These are phyloP conservation scores for Ascochyta pisi DNA, from an alignment of 2,329 filamentous ascomycete genomes.

Conservation along the genomic window DNA sequence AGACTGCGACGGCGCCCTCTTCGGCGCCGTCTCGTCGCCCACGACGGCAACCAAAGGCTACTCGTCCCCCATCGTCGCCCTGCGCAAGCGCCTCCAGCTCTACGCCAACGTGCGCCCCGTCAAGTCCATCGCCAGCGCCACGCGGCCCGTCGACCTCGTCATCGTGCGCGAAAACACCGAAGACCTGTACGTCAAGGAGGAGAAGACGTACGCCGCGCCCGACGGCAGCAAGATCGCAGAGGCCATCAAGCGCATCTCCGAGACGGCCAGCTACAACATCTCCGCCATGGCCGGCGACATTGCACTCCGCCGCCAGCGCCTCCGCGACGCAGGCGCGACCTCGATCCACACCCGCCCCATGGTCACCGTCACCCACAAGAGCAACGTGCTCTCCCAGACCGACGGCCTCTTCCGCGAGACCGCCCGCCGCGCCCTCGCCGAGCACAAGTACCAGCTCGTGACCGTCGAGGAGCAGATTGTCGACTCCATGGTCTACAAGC, in stretches of 20 bases:
- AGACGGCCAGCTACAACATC: slow-evolving; percentile 84
- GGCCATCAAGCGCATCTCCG: slow-evolving; percentile 95
- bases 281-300: slow-evolving; percentile 94
- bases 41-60: slow-evolving; percentile 91
- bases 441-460: slow-evolving; percentile 67
- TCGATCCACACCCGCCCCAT: slow-evolving; percentile 73
- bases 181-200: slow-evolving; percentile 97
- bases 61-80: slow-evolving; percentile 93
- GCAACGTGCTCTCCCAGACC: slow-evolving; percentile 94
- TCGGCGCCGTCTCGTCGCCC: slow-evolving; percentile 92
- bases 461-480: slow-evolving; percentile 96
- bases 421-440: slow-evolving; percentile 74
- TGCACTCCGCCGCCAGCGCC: slow-evolving; percentile 82
- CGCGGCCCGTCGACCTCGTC: slow-evolving; percentile 84
- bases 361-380: slow-evolving; percentile 98
- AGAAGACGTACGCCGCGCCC: slow-evolving; percentile 78
- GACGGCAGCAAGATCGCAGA: slow-evolving; percentile 85
- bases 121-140: slow-evolving; percentile 75
- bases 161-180: slow-evolving; percentile 99
- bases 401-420: slow-evolving; percentile 93
- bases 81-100: slow-evolving; percentile 92
- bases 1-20: slow-evolving; percentile 94
- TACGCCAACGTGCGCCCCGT: slow-evolving; percentile 98
- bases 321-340: slow-evolving; percentile 66
- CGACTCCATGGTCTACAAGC: slow-evolving; percentile 99